A percentile compares a stretch with the other conserved stretches of the same genome.
phyloP scores from a whole-genome alignment of 148 eudicot genomes.

The Chenopodium formosanum region DNA sequence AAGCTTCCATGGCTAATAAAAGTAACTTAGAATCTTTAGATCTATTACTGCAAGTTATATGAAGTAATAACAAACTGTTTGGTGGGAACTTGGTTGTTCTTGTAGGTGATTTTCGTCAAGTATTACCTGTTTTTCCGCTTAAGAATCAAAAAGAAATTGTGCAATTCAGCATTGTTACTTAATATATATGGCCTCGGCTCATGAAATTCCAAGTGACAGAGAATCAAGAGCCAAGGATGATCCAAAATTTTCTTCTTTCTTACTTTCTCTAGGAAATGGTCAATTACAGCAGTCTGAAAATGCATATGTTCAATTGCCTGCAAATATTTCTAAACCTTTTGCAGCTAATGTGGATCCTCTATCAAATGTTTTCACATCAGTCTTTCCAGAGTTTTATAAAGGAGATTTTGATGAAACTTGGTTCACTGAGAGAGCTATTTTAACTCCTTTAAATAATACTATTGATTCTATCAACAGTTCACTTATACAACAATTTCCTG shows the following conservation, averaged over 20 bases:
- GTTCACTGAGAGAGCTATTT: background rate
- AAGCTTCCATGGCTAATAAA: background rate
- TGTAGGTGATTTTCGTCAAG: background rate
- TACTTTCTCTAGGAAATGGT: background rate
- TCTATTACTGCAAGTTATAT: background rate
- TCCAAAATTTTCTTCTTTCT: background rate
- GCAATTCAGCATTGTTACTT: background rate
- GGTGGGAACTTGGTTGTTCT: background rate
- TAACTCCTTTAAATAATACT: background rate
- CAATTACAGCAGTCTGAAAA: background rate
- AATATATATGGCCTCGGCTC: background rate
- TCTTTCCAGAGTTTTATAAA: background rate
- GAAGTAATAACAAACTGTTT: background rate
- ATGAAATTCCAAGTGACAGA: background rate
- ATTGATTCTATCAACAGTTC: background rate
- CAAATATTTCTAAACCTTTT: background rate
- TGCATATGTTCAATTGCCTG: background rate
- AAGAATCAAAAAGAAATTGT: background rate
- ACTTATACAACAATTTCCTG: background rate
- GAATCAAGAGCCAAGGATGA: background rate
- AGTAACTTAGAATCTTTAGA: background rate
- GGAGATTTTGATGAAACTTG: too few species aligned
- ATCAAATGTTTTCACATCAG: background rate
- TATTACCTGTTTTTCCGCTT: background rate
- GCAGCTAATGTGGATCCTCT: background rate